Evolutionary conservation across 371 early-diverging fungal species (phyloP).

Genomic region (Apophysomyces sp.): DNA sequence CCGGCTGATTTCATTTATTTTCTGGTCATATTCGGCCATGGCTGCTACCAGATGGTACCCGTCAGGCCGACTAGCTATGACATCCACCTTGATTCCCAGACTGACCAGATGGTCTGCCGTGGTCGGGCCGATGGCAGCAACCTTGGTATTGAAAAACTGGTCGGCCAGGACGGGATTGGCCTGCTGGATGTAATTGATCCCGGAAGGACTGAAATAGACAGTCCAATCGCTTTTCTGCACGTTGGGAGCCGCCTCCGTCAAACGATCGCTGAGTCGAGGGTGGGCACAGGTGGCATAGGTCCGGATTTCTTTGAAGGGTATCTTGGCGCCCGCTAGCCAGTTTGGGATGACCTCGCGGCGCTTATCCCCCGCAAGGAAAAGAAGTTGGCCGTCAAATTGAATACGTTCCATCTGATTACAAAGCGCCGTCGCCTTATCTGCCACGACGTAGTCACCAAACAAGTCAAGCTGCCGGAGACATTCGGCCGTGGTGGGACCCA

Average conservation of each 20-base stretch:
- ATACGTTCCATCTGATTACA: conserved; percentile 23
- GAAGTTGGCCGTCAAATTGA: conserved; percentile 3
- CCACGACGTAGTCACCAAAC: conserved; percentile 16
- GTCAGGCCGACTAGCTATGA: conserved; percentile 42
- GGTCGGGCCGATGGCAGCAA: conserved; percentile 58
- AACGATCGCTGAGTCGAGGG: conserved; percentile 16
- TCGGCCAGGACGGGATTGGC: not conserved
- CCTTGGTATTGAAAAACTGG: conserved; percentile 13
- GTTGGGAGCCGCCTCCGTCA: not conserved
- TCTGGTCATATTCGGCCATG: conserved; percentile 17
- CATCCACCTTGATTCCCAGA: conserved; percentile 19
- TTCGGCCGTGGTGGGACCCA: conserved; percentile 52
- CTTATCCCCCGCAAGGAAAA: conserved; percentile 63
- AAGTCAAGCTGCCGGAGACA: conserved; percentile 21
- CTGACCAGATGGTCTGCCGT: conserved; percentile 38
- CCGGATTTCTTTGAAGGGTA: conserved; percentile 33
- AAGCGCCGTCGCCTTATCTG: conserved; percentile 45
- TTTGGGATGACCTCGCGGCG: conserved; percentile 46
- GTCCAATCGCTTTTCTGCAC: conserved; percentile 37
- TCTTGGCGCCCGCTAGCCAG: conserved; percentile 18
- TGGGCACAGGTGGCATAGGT: conserved; percentile 45
- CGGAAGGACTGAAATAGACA: conserved; percentile 64
- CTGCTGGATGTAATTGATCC: conserved; percentile 38
- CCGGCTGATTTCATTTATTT: not conserved
- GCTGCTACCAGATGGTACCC: conserved; percentile 32